Conservation (phyloP, 768 basidiomycete genomes). For the Chalciporus piperatus region DNA sequence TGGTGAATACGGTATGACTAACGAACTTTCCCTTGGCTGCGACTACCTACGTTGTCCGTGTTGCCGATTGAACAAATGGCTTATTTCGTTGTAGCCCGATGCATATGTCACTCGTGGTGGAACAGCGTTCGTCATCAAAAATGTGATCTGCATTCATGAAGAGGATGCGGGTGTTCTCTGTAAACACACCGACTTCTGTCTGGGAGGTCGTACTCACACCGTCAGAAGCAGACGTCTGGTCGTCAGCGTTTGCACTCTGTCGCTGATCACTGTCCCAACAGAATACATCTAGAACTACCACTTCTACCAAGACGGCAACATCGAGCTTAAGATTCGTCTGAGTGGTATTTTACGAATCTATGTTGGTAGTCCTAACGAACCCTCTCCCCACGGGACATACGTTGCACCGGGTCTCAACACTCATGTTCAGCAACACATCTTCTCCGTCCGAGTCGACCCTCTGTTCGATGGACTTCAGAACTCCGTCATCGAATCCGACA, state of each 20-base stretch:
- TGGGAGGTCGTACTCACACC: constrained; percentile 73
- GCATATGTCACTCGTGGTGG: constrained; percentile 73
- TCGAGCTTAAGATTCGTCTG: constrained; percentile 82
- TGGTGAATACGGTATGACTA: constrained; percentile 93
- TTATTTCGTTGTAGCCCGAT: constrained; percentile 52
- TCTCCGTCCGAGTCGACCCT: constrained; percentile 76
- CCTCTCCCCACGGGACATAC: constrained; percentile 66
- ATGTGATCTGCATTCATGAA: constrained; percentile 91
- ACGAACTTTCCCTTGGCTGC: constrained; percentile 85
- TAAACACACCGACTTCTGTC: constrained; percentile 91
- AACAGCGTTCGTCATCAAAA: constrained; percentile 70
- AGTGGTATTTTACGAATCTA: constrained; percentile 85
- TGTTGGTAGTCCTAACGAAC: constrained; percentile 56
- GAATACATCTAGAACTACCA: constrained; percentile 86
- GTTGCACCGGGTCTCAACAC: constrained; percentile 82
- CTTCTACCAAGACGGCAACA: constrained; percentile 89
- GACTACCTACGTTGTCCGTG: constrained; percentile 57
- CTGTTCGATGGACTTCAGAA: constrained; percentile 89
- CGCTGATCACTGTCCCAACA: constrained; percentile 24
- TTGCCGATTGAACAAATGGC: not conserved
- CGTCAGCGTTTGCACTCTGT: constrained; percentile 48
- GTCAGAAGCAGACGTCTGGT: constrained; percentile 82
- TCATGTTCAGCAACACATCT: constrained; percentile 84
- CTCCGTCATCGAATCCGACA: constrained; percentile 79
- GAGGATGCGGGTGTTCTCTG: constrained; percentile 88